Evolutionary conservation across 1,284 basidiomycete genomes (phyloP).

Genomic region (Sporisorium graminicola): DNA sequence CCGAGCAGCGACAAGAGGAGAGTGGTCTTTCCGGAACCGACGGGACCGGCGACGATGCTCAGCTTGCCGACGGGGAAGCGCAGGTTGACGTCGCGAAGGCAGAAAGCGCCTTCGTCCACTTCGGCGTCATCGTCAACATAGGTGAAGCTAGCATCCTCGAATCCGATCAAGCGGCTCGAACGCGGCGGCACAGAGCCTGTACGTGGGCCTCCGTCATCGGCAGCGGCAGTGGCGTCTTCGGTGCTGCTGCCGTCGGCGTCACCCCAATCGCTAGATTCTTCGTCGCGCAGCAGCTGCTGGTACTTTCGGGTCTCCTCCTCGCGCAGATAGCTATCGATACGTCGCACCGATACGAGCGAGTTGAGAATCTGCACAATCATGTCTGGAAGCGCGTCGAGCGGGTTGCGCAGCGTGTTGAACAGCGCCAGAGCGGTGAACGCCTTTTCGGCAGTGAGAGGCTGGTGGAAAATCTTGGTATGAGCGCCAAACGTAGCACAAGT

Average conservation of each 20-base stretch:
- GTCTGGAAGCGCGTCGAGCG: constrained; percentile 63
- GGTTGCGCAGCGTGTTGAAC: constrained; percentile 70
- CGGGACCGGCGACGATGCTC: constrained; percentile 77
- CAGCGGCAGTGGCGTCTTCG: constrained; percentile 2
- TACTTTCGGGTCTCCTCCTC: constrained; percentile 75
- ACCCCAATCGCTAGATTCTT: constrained; percentile 53
- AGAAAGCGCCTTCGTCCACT: constrained; percentile 68
- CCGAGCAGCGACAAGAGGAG: constrained; percentile 75
- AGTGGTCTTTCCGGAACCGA: constrained; percentile 72
- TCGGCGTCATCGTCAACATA: constrained; percentile 63
- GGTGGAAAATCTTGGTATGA: constrained; percentile 73
- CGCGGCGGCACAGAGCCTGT: constrained; percentile 3
- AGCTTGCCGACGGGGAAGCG: constrained; percentile 75
- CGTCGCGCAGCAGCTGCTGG: constrained; percentile 70
- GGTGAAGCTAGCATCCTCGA: constrained; percentile 72
- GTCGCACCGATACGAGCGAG: constrained; percentile 66
- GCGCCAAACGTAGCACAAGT: constrained; percentile 79
- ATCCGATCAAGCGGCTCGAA: constrained; percentile 70
- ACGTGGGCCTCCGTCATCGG: not conserved
- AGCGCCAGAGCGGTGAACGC: constrained; percentile 74
- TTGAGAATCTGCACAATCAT: constrained; percentile 72
- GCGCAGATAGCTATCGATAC: constrained; percentile 72
- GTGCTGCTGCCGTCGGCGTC: constrained; percentile 55
- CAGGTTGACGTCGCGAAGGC: constrained; percentile 74
- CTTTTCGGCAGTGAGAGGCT: constrained; percentile 72